Percentiles rank a stretch among this genome's conserved stretches.
These are phyloP conservation scores for Apophysomyces ossiformis DNA, from an alignment of 371 early-diverging fungal genomes.

Conservation along the genomic window DNA sequence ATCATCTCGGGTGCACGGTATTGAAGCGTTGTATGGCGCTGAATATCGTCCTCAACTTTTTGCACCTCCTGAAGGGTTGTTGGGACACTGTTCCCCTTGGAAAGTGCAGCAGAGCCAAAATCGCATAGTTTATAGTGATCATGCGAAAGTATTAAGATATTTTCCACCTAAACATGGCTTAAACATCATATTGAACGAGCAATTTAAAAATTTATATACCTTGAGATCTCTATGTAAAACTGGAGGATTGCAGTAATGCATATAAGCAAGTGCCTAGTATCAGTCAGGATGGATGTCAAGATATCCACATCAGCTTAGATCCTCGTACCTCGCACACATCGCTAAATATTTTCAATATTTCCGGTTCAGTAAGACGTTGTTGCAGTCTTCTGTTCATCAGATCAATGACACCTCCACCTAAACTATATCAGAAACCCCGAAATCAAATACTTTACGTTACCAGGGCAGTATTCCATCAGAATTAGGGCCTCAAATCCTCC, in stretches of 20 bases:
- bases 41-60: conserved; percentile 86
- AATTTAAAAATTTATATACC: conserved; percentile 40
- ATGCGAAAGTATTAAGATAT: conserved; percentile 55
- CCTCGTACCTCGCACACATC: conserved; percentile 75
- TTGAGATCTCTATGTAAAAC: conserved; percentile 89
- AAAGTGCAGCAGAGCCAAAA: conserved; percentile 84
- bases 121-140: conserved; percentile 89
- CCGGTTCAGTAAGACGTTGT: conserved; percentile 75
- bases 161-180: conserved; percentile 47
- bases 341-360: conserved; percentile 85
- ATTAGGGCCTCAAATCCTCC: conserved; percentile 83
- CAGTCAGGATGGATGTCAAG: not conserved
- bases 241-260: conserved; percentile 82
- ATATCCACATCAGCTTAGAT: not conserved
- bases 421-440: not conserved
- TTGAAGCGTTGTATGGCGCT: conserved; percentile 87
- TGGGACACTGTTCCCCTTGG: conserved; percentile 67
- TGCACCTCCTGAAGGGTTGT: conserved; percentile 68
- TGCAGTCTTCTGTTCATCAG: conserved; percentile 83
- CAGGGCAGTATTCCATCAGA: conserved; percentile 90
- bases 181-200: not conserved
- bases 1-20: conserved; percentile 95
- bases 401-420: conserved; percentile 85
- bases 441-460: conserved; percentile 37
- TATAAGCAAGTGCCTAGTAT: conserved; percentile 81